These are phyloP conservation scores for Mortierella sp. DNA, from an alignment of 371 early-diverging fungal genomes.

Conservation along the genomic window DNA sequence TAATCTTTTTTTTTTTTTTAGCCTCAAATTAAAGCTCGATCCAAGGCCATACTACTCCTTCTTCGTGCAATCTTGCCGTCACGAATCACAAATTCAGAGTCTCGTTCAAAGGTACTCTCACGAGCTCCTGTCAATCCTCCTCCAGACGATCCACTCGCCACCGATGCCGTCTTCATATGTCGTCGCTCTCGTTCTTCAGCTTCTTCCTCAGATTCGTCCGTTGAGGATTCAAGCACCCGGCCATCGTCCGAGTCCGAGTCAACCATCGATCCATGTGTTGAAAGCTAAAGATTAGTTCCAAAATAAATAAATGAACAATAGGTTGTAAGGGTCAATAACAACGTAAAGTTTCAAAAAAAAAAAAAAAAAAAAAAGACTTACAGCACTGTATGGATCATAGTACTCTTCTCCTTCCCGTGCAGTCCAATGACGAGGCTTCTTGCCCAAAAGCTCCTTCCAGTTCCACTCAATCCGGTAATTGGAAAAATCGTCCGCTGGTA, in stretches of 20 bases:
- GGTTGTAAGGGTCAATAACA: not conserved
- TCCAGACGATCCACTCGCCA: constrained; percentile 9
- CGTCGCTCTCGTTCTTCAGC: constrained; percentile 17
- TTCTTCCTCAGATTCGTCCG: constrained; percentile 22
- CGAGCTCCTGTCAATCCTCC: constrained; percentile 1
- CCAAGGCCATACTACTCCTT: constrained; percentile 49
- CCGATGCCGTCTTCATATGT: constrained; percentile 6
- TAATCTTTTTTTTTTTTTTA: too few relatives aligned
- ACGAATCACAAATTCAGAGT: constrained; percentile 49
- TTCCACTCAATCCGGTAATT: constrained; percentile 53
- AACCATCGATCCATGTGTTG: constrained; percentile 42
- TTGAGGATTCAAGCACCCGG: constrained; percentile 27
- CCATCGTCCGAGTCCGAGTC: constrained; percentile 47
- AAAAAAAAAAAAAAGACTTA: constrained; percentile 21
- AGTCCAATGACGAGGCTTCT: constrained; percentile 51
- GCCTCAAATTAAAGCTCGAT: constrained; percentile 27
- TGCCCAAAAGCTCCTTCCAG: constrained; percentile 48
- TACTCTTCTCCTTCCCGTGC: constrained; percentile 41
- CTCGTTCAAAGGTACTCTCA: constrained; percentile 34
- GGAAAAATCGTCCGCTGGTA: constrained; percentile 35
- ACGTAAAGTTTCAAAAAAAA: not conserved
- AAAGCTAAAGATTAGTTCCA: constrained; percentile 16
- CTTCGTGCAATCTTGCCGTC: constrained; percentile 54
- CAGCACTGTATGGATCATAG: constrained; percentile 51
- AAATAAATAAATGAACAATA: too few relatives aligned